Conservation (phyloP, 2,329 filamentous ascomycete species). For the Coleophoma eucalyptorum region DNA sequence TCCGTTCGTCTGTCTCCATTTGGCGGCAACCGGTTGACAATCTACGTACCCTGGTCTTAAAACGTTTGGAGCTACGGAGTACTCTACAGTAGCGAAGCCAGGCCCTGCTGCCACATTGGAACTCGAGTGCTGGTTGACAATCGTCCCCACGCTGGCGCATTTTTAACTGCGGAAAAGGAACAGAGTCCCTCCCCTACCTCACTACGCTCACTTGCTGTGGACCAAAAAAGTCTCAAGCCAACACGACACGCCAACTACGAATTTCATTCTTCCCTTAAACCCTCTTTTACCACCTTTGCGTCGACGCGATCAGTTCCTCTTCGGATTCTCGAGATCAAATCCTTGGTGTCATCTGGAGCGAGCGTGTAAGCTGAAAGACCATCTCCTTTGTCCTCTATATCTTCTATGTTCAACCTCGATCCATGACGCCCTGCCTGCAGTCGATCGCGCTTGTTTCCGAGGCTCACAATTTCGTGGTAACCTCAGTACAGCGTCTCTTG, state of each 20-base stretch:
- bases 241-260: neutral
- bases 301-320: neutral
- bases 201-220: neutral
- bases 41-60: neutral
- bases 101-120: neutral
- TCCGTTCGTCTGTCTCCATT: too few species aligned
- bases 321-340: too few species aligned
- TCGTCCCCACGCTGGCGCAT: neutral
- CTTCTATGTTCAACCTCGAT: neutral
- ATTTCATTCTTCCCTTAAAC: neutral
- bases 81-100: neutral
- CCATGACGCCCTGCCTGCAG: constrained; percentile 1
- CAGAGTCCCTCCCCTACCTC: too few species aligned
- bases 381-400: neutral
- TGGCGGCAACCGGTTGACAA: too few species aligned
- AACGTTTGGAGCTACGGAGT: neutral
- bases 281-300: neutral
- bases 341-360: too few species aligned
- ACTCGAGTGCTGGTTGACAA: neutral
- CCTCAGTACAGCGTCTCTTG: neutral
- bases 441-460: constrained; percentile 1
- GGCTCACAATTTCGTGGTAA: neutral
- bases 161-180: too few species aligned
- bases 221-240: neutral
- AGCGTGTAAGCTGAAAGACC: too few species aligned